Evolutionary conservation across 73 alveolate genomes (phyloP).

Genomic region (Paramecium pentaurelia): DNA sequence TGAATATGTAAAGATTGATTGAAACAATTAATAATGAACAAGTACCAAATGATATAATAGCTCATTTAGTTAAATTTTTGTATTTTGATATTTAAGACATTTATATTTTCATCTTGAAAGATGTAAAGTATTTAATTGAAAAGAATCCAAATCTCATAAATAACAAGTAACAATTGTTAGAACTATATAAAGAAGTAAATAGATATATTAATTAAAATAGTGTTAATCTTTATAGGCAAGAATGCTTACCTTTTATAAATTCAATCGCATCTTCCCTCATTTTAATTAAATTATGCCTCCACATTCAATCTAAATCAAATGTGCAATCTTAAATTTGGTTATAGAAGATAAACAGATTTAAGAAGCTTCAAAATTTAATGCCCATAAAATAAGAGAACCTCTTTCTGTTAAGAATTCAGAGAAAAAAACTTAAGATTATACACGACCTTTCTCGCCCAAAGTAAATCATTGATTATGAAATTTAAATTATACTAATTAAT

Average conservation of each 20-base stretch:
- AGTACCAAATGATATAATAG: neutral
- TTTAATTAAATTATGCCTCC: slow-evolving; percentile 25
- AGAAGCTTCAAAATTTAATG: neutral
- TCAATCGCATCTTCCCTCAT: slow-evolving; percentile 9
- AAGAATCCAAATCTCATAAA: neutral
- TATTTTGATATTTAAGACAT: slow-evolving; percentile 33
- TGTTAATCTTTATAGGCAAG: neutral
- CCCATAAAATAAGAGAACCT: neutral
- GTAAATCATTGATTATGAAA: neutral
- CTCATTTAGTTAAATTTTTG: slow-evolving; percentile 20
- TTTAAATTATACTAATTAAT: neutral
- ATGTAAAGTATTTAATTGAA: slow-evolving; percentile 16
- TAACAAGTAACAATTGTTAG: neutral
- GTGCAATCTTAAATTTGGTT: neutral
- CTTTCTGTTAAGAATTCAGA: neutral
- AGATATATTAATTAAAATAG: neutral
- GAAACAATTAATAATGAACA: neutral
- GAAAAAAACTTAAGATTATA: neutral
- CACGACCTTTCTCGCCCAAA: neutral
- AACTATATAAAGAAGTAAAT: slow-evolving; percentile 31
- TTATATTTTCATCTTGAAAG: neutral
- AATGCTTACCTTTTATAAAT: slow-evolving; percentile 3
- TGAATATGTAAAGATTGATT: neutral
- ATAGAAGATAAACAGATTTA: neutral
- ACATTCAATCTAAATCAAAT: neutral